Percentiles rank a stretch among this genome's conserved stretches.
phyloP scores from a whole-genome alignment of 768 basidiomycete genomes.

The Leccinum obscurum region DNA sequence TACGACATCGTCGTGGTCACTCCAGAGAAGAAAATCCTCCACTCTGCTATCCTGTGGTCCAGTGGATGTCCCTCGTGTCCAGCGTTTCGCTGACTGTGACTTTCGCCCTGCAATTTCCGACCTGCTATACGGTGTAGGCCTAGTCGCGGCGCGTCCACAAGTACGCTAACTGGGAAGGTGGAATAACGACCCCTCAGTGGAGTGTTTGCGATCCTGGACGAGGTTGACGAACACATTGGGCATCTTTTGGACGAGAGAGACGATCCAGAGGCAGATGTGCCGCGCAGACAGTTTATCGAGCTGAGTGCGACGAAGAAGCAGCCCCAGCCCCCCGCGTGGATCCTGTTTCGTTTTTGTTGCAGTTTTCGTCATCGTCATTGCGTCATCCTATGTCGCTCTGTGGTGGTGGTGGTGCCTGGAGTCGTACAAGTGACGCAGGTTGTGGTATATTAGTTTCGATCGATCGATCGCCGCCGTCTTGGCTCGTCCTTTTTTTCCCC shows the following conservation, averaged over 20 bases:
- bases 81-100: too few species aligned
- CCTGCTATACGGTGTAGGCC: neutral
- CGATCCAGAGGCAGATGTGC: too few species aligned
- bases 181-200: neutral
- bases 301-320: neutral
- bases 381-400: neutral
- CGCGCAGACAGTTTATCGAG: neutral
- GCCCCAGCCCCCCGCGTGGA: neutral
- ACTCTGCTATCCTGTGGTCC: neutral
- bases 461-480: too few species aligned
- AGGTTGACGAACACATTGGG: neutral
- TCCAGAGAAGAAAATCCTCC: too few species aligned
- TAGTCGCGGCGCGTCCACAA: neutral
- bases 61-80: neutral
- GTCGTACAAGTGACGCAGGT: too few species aligned
- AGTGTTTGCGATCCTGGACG: neutral
- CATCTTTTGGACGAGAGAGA: too few species aligned
- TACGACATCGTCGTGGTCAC: too few species aligned
- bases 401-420: too few species aligned
- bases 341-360: neutral
- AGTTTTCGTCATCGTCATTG: neutral
- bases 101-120: neutral
- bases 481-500: too few species aligned
- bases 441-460: too few species aligned
- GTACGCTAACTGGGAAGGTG: neutral